Conservation (phyloP, 306 rosid species). For the Glycine tomentella region DNA sequence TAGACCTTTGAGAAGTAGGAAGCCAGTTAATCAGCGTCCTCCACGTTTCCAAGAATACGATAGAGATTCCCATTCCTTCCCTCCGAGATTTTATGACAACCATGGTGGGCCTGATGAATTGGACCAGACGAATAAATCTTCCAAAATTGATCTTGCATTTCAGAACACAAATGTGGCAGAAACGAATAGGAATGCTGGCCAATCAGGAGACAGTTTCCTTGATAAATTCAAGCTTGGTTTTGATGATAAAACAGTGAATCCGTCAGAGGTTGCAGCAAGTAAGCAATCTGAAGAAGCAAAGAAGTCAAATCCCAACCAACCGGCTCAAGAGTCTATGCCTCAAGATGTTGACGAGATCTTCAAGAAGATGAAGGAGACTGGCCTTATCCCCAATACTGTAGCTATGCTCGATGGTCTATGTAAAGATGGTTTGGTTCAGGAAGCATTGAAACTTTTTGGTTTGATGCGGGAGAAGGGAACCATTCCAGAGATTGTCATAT, state of each 20-base stretch:
- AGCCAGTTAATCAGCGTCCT: conserved; percentile 36
- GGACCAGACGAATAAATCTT: conserved; percentile 29
- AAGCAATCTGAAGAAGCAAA: conserved; percentile 44
- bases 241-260: conserved; percentile 46
- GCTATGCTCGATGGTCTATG: conserved; percentile 99
- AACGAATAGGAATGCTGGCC: conserved; percentile 32
- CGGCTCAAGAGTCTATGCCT: conserved; percentile 48
- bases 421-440: conserved; percentile 93
- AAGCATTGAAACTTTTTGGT: conserved; percentile 90
- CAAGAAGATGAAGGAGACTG: conserved; percentile 93
- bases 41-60: conserved; percentile 10
- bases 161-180: conserved; percentile 40
- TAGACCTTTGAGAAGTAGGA: conserved; percentile 42
- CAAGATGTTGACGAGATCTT: conserved; percentile 83
- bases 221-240: conserved; percentile 72
- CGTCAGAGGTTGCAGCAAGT: conserved; percentile 36
- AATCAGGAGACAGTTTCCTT: conserved; percentile 69
- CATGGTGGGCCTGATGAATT: conserved; percentile 17
- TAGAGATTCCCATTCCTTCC: conserved; percentile 38
- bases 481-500: conserved; percentile 87
- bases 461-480: conserved; percentile 90
- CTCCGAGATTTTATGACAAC: conserved; percentile 48
- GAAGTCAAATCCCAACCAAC: conserved; percentile 36
- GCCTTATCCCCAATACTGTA: conserved; percentile 91
- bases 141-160: conserved; percentile 45